Base-by-base conservation (phyloP, 495 filamentous ascomycete species). In the Penicillium cosmopolitanum region DNA sequence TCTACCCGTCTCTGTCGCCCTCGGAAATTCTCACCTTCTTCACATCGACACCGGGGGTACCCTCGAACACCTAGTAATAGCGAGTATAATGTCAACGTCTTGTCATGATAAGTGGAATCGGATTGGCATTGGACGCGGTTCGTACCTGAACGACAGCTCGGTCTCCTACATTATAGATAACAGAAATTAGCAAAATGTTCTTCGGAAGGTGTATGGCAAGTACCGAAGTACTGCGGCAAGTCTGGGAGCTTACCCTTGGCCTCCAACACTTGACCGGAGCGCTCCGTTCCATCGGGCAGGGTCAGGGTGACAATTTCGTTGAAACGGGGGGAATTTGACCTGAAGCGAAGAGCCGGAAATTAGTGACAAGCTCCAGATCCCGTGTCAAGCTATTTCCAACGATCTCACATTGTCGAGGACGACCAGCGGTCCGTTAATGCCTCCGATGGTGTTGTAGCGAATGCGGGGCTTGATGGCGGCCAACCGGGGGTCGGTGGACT, bases 291-390 rank as follows among this genome's bases (percentile, higher is more conserved):
- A 86, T 99, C 96, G 66, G 94, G 91, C 53, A 99, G 85, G 12
- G 95, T 97, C 66, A 99, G 73, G 62, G 90, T 92, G 50, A 99
- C 96, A 76, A 99, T 98, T 79, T 99, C 96, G 71, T 97, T 98
- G 80, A 91, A 98, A 66, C 88, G 82, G 53, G 95, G 95, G 95
- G 76, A 91, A 96, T 89, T 98, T 98, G 80, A 98, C 93, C 87
- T 96, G 66, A 57, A 40, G 10, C 7, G 38, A 7, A 40, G 23
- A 13, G 62, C 9, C 19, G 51, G 48, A 11, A 2, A 57, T 72
- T 33, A 68, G 60, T 52, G 35, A 28, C 40, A 10, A 7, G 40
- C 38, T 50, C 53, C 35, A 19, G 13, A 46, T 50, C 16, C n/a
- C n/a, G 18, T 43, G 50, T 35, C 55, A 11, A 46, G 16, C 51